phyloP scores from a whole-genome alignment of 2,329 filamentous ascomycete genomes.

The Cercospora citrullina region DNA sequence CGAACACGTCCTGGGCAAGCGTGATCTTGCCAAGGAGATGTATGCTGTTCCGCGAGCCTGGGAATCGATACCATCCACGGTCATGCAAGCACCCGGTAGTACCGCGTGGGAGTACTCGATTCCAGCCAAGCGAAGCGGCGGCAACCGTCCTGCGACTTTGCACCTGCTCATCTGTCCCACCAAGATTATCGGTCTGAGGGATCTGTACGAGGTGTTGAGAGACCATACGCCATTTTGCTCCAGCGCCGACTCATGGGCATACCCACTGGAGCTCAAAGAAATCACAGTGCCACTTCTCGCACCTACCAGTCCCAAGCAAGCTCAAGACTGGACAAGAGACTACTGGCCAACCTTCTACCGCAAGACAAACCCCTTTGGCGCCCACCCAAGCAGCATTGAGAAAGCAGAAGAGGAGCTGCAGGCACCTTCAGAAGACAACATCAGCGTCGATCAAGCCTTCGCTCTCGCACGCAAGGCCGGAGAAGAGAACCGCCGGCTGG shows the following conservation, averaged over 20 bases:
- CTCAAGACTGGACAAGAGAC: slow-evolving; percentile 69
- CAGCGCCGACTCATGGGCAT: slow-evolving; percentile 39
- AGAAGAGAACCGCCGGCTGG: slow-evolving; percentile 56
- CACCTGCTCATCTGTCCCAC: slow-evolving; percentile 56
- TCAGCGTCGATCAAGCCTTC: slow-evolving; percentile 60
- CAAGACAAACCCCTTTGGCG: slow-evolving; percentile 82
- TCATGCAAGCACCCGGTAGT: slow-evolving; percentile 35
- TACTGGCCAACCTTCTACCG: slow-evolving; percentile 87
- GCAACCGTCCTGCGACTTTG: slow-evolving; percentile 39
- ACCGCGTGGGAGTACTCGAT: slow-evolving; percentile 56
- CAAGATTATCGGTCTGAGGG: slow-evolving; percentile 54
- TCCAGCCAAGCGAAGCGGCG: slow-evolving; percentile 58
- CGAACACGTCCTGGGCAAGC: slow-evolving; percentile 36
- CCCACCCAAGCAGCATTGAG: slow-evolving; percentile 72
- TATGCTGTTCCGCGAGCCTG: slow-evolving; percentile 37
- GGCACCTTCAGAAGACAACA: slow-evolving; percentile 33
- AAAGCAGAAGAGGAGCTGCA: slow-evolving; percentile 69
- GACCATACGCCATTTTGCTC: slow-evolving; percentile 44
- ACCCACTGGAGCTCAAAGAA: slow-evolving; percentile 57
- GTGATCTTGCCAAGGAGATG: slow-evolving; percentile 38
- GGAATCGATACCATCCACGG: slow-evolving; percentile 33
- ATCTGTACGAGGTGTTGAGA: slow-evolving; percentile 49
- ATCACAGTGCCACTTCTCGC: slow-evolving; percentile 71
- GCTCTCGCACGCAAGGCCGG: slow-evolving; percentile 67
- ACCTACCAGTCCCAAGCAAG: slow-evolving; percentile 74